Base-by-base conservation (phyloP, 345 rosid genomes). In the Lagerstroemia speciosa region DNA sequence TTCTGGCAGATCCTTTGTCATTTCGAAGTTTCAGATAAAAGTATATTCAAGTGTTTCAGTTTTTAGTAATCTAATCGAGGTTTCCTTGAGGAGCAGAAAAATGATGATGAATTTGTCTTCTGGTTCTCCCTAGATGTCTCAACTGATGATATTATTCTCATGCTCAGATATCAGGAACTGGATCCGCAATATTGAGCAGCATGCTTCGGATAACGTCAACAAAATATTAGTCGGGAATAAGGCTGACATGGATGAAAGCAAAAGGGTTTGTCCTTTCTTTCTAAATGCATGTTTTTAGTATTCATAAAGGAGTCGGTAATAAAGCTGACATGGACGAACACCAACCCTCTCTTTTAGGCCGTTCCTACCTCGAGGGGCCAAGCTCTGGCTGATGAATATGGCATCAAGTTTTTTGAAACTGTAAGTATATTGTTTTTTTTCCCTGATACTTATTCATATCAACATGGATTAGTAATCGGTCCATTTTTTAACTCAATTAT, bases 181-280 rank as follows among this genome's bases (percentile, higher is more conserved):
- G 99, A 94, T 91, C 81, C 95, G 93, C 84, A 91, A 91, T 75
- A 91, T 94, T 33, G 99, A 94, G 69, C 98, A 91, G 53, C 97
- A 94, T 83, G 97, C 97, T 61, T 91, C 99, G 16, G 96, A 94
- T 74, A 91, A 91, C 73, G 97, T 94, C 65, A 91, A 85, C 90
- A 91, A 85, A 81, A 84, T 91, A 64, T 79, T 94, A 78, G 95
- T 94, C 7, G 99, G 98, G 17, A 94, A 94, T 89, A 94, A 94
- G 83, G 99, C 99, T 70, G 99, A 94, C 76, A 94, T 94, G 97
- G 97, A 91, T 72, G 98, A 94, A 76, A 91, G 95, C 89, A 94
- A 89, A 86, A 84, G 96, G 88, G 98, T 91, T 80, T 63, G 70
- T 40, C 68, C 36, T 53, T 12, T 41, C 46, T 41, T 41, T 41